phyloP scores from a whole-genome alignment of 2,329 filamentous ascomycete genomes.

The Monilinia polystroma region DNA sequence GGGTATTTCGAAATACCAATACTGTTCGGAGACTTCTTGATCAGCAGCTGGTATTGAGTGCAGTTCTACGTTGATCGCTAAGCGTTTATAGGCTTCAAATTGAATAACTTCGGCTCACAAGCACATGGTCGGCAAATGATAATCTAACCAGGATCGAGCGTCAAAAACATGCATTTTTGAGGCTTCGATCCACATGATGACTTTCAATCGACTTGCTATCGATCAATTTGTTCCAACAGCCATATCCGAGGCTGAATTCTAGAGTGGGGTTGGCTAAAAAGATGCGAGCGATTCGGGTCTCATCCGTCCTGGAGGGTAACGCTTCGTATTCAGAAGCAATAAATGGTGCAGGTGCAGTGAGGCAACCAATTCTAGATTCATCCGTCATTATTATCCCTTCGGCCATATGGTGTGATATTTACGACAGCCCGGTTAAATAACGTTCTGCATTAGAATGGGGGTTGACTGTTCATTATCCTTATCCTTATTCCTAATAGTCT shows the following conservation, averaged over 20 bases:
- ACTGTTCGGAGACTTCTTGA: background rate
- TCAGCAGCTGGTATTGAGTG: background rate
- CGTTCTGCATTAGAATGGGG: background rate
- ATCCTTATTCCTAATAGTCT: background rate
- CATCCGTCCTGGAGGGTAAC: too few relatives aligned
- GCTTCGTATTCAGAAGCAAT: background rate
- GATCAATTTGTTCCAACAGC: background rate
- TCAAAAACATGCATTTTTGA: background rate
- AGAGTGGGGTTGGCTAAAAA: background rate
- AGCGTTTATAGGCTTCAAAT: background rate
- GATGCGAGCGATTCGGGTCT: background rate
- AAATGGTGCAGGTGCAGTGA: background rate
- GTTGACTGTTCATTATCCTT: background rate
- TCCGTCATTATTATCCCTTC: background rate
- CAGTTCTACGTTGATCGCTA: background rate
- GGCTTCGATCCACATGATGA: background rate
- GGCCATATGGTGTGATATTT: too few relatives aligned
- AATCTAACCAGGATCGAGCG: background rate
- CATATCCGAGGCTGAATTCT: background rate
- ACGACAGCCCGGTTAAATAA: background rate
- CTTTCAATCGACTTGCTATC: background rate
- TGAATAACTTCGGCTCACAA: background rate
- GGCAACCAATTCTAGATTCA: constrained; percentile 12
- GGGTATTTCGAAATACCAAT: background rate
- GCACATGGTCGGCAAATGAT: background rate